Conservation (phyloP, 2,329 filamentous ascomycete genomes). For the Graphiopsis chlorocephala region DNA sequence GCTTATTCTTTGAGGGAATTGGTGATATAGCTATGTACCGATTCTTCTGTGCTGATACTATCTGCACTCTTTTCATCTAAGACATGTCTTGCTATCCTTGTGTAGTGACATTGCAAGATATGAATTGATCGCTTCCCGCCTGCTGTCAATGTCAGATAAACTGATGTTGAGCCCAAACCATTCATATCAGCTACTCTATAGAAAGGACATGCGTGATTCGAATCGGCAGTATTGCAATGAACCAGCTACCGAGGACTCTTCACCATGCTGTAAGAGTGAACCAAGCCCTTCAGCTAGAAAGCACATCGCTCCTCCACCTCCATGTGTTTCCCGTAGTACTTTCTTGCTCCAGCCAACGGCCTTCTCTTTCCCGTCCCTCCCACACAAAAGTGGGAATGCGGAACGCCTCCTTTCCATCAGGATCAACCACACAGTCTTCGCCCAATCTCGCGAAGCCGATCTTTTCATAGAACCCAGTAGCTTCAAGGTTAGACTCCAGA, state of each 20-base stretch:
- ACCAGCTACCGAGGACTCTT: too few species aligned
- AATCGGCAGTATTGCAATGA: neutral
- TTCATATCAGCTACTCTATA: neutral
- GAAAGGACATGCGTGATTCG: neutral
- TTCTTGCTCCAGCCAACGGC: neutral
- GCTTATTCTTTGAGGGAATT: neutral
- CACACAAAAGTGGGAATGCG: constrained; percentile 1
- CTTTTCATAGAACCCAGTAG: constrained; percentile 1
- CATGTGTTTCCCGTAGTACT: neutral
- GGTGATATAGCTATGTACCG: neutral
- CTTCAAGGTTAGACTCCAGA: constrained; percentile 2
- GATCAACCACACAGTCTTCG: neutral
- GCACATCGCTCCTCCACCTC: neutral
- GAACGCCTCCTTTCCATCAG: neutral
- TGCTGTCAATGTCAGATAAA: neutral
- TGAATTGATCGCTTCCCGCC: neutral
- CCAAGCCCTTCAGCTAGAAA: neutral
- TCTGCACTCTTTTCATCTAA: neutral
- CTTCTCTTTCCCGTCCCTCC: neutral
- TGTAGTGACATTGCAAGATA: neutral
- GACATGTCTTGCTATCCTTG: neutral
- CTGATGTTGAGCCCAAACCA: neutral
- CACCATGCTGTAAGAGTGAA: neutral
- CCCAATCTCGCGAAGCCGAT: neutral
- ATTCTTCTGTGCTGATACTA: neutral